phyloP scores from a whole-genome alignment of 2,329 filamentous ascomycete genomes.

The Fusarium sp. region DNA sequence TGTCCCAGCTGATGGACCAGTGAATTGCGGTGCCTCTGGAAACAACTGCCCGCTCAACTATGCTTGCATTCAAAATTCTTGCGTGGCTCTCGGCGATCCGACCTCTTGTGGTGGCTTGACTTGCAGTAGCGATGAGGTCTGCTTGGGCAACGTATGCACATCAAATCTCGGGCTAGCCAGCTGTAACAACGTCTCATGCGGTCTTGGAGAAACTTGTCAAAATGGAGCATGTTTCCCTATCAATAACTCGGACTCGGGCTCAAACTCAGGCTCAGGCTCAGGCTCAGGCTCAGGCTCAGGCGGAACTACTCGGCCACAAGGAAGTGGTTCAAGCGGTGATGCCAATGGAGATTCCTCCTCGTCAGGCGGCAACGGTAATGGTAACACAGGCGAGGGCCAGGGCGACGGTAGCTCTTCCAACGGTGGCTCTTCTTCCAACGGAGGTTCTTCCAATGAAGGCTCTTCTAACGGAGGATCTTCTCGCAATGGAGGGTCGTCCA shows the following conservation, averaged over 20 bases:
- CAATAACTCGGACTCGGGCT: background rate
- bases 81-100: constrained; percentile 26
- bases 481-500: background rate
- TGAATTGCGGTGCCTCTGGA: constrained; percentile 20
- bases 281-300: background rate
- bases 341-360: background rate
- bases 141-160: constrained; percentile 34
- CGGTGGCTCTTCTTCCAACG: background rate
- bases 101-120: constrained; percentile 7
- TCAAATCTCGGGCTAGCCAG: constrained; percentile 1
- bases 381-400: background rate
- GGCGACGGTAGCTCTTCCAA: background rate
- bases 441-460: background rate
- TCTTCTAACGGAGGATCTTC: background rate
- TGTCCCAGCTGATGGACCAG: background rate
- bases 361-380: background rate
- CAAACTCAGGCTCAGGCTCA: background rate
- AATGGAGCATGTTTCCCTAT: constrained; percentile 18
- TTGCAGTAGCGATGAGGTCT: constrained; percentile 27
- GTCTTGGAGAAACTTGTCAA: constrained; percentile 23
- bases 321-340: background rate
- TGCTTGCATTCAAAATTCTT: constrained; percentile 32
- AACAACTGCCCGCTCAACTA: constrained; percentile 25
- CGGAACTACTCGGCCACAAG: background rate
- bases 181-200: constrained; percentile 14